Percentiles rank a stretch among this genome's conserved stretches.
phyloP scores from a whole-genome alignment of 495 filamentous ascomycete species.

The Penicillium odoratum region DNA sequence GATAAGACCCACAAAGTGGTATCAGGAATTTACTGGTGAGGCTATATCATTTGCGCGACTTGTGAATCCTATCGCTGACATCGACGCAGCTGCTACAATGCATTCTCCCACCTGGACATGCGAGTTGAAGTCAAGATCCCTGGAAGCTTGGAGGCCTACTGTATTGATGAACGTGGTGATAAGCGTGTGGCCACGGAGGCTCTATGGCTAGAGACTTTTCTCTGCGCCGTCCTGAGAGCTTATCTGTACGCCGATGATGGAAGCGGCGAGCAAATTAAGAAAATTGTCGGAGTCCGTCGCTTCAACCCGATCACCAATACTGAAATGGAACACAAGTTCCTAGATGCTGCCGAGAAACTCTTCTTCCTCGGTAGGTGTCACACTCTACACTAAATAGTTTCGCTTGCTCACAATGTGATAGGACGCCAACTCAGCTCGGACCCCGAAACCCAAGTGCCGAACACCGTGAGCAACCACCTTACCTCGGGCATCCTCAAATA shows the following conservation, averaged over 20 bases:
- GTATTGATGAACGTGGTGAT: conserved; percentile 93
- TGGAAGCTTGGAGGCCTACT: conserved; percentile 91
- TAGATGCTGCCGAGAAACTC: conserved; percentile 90
- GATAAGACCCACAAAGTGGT: conserved; percentile 88
- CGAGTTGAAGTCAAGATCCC: conserved; percentile 96
- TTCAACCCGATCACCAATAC: conserved; percentile 98
- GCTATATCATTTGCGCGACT: neutral
- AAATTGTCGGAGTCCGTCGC: conserved; percentile 88
- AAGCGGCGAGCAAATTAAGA: conserved; percentile 84
- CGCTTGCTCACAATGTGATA: conserved; percentile 39
- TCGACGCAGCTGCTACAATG: conserved; percentile 88
- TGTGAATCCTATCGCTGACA: conserved; percentile 23
- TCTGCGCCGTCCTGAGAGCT: conserved; percentile 88
- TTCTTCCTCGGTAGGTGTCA: conserved; percentile 79
- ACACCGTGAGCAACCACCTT: conserved; percentile 94
- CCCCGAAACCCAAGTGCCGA: conserved; percentile 95
- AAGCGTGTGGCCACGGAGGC: conserved; percentile 88
- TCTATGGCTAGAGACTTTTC: conserved; percentile 95
- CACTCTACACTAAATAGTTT: neutral
- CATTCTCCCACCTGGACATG: conserved; percentile 97
- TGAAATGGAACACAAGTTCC: conserved; percentile 93
- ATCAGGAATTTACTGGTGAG: conserved; percentile 89
- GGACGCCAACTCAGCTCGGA: conserved; percentile 96
- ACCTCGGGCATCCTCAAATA: conserved; percentile 92
- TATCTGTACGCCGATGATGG: conserved; percentile 97